Evolutionary conservation across 2,329 filamentous ascomycete genomes (phyloP).

Genomic region (Cordyceps farinosa): DNA sequence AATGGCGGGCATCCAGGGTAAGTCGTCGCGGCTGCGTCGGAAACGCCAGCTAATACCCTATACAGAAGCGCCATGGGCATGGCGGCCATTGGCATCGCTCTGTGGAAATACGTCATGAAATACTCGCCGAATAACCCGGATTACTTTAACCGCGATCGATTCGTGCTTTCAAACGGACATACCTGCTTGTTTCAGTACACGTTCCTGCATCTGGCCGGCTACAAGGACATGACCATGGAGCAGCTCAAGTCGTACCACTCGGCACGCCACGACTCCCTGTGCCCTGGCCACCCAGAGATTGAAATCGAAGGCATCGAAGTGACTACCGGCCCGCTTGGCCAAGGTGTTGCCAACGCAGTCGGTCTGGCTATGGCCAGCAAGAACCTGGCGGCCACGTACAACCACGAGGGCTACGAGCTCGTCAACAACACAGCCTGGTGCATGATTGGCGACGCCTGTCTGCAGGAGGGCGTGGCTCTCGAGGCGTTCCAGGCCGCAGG

Average conservation of each 20-base stretch:
- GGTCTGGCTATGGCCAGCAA: conserved; percentile 57
- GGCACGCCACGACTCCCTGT: conserved; percentile 44
- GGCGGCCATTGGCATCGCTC: conserved; percentile 57
- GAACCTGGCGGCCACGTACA: conserved; percentile 52
- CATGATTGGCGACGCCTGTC: conserved; percentile 55
- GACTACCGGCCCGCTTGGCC: conserved; percentile 56
- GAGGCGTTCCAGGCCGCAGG: conserved; percentile 56
- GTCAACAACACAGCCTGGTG: conserved; percentile 53
- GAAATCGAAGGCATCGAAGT: conserved; percentile 56
- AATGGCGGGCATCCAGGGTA: conserved; percentile 66
- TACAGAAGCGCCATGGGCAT: conserved; percentile 51
- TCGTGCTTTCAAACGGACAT: conserved; percentile 60
- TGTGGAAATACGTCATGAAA: conserved; percentile 60
- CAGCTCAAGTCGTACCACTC: conserved; percentile 53
- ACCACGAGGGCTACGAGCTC: conserved; percentile 45
- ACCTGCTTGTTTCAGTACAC: conserved; percentile 53
- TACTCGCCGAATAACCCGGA: conserved; percentile 53
- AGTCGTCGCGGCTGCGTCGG: conserved; percentile 20
- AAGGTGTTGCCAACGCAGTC: conserved; percentile 59
- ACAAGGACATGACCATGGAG: conserved; percentile 52
- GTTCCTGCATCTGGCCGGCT: conserved; percentile 51
- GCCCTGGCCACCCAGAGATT: conserved; percentile 55
- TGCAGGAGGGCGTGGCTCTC: conserved; percentile 55
- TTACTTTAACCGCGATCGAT: conserved; percentile 61
- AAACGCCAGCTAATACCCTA: not conserved